Base-by-base conservation (phyloP, 768 basidiomycete species). In the Hericium alpestre region DNA sequence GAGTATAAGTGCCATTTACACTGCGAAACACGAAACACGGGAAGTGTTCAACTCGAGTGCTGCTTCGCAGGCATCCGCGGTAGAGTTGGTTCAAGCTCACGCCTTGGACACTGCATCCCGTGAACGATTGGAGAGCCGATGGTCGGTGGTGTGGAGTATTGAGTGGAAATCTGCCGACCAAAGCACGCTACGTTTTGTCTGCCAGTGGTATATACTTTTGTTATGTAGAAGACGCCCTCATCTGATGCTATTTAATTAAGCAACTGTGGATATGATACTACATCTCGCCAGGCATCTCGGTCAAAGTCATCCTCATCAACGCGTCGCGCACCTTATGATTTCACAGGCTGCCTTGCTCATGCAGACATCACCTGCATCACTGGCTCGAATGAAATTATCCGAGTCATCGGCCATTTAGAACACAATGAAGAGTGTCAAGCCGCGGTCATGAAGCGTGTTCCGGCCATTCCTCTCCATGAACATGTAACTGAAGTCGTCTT, bases 331-430 rank as follows among this genome's bases (percentile, higher is more conserved):
- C 53, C 63, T 2, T 63, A 61, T 48, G 53, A 56, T 16, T 71
- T 66, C 58, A 68, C 68, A 7, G 70, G 67, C 12, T 74, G 73
- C 55, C 63, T 71, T 6, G 73, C 69, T 0, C 72, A 73, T 60
- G 66, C 60, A 0, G 73, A 73, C 9, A 57, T 74, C 41, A 70
- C 67, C 0, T 63, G 61, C 25, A 20, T 20, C 1, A 54, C 20
- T 51, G 53, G 18, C 41, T 54, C 13, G 1, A 4, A 23, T 2
- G 23, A 23, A 23, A 59, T 73, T 15, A 38, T 56, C 8, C 59
- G 64, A 1, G 60, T 73, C 20, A 15, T 56, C 6, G 72, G 70
- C 2, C 56, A 60, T 48, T 53, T 70, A 7, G 53, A 64, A 3
- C 71, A 73, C 55, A 68, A 70, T 58, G 56, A 64, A 6, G 60